Evolutionary conservation across 2,329 filamentous ascomycete species (phyloP), one percentile per base, ranked within the genome.

Genomic region (Cercospora beticola): DNA sequence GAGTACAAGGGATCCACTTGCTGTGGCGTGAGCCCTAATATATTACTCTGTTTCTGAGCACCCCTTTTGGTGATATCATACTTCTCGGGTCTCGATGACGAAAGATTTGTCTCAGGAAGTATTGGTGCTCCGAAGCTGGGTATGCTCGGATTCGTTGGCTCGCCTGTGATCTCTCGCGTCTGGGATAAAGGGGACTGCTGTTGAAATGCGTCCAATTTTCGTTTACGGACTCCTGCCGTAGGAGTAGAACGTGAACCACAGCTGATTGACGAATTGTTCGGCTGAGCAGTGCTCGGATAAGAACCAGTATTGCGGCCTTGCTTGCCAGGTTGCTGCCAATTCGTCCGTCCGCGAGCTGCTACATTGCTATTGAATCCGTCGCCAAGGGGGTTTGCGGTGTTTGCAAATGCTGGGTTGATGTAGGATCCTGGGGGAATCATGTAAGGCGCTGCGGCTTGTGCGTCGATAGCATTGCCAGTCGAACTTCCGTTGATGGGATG

Each of bases 1-100:
- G 66, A 60, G 56, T 76, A 73, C 8, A 65, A 46, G n/a, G 64
- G 67, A 14, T 71, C 61, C 12, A 57, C 62, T 26, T 61, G 63
- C 16, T 66, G 64, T 10, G 90, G 89, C 8, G 89, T 91, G 60
- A 94, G 83, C 36, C 91, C 91, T 26, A 93, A 84, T 1, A 88
- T 14, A 30, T 64, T 64, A 14, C n/a, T n/a, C 30, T 58, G 18
- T 30, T 8, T 14, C n/a, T 33, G 14, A 33, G 54, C 21, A 30
- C 16, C 16, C n/a, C 26, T 30, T 58, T 28, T 58, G 26, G 54
- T 18, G 21, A 16, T 7, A 58, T 18, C 54, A 18, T 28, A 21
- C 8, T 10, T 18, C 12, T 21, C 52, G 30, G 65, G 79, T 78
- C n/a, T 72, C 74, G 6, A 78, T 78, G 2, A 79, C 70, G 30